Evolutionary conservation across 306 rosid genomes (phyloP), one percentile per base, ranked within the genome.

Genomic region (Glycyrrhiza uralensis): DNA sequence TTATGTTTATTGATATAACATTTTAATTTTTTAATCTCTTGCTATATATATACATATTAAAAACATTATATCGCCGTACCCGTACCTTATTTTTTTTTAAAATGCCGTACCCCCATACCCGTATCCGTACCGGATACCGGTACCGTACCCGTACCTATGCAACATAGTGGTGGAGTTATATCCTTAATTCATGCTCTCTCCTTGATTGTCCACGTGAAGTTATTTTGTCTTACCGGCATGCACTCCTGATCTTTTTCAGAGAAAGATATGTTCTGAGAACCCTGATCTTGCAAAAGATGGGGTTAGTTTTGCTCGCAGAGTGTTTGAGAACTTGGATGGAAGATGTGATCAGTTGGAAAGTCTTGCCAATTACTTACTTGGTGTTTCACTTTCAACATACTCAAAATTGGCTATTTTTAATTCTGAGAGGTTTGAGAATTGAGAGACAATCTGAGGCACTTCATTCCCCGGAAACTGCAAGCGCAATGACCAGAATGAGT

Each of bases 191-290:
- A n/a, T n/a, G n/a, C n/a, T n/a, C n/a, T n/a, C n/a, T n/a, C n/a
- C n/a, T n/a, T 47, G 96, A 88, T 75, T 87, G 85, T 80, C 85
- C 81, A n/a, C 81, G 71, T 55, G 97, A 95, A 77, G 87, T 88
- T 22, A 86, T 89, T 68, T 76, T 88, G 80, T 91, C 99, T 38
- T 88, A 79, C 69, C 87, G 96, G 30, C 85, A 59, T 59, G 93
- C 96, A 32, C 79, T 95, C 29, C 96, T 91, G 75, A 89, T 82
- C 86, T 95, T 52, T 85, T 89, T 56, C n/a, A 84, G 83, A 81
- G 89, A 77, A 95, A 88, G 85, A 95, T 95, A 76, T 91, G 97
- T 79, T 84, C 85, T 35, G 91, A 82, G 66, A 74, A 74, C 61
- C 79, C 79, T 17, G 66, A 81, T 35, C 89, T 79, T 49, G 87